Conservation (phyloP, 192 early-diverging fungal genomes). For the Gonapodya sp. region DNA sequence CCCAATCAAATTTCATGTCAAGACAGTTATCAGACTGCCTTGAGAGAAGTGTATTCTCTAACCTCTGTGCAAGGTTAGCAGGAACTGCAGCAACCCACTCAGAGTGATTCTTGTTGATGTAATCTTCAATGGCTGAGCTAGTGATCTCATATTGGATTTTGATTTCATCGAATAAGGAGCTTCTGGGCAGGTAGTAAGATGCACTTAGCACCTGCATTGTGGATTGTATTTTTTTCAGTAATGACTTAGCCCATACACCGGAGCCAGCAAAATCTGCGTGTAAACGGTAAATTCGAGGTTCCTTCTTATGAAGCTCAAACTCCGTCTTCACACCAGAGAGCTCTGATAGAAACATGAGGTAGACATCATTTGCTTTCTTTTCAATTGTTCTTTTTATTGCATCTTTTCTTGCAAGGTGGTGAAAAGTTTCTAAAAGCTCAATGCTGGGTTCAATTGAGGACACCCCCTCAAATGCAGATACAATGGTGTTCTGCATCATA, state of each 20-base stretch:
- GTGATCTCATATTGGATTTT: slow-evolving; percentile 44
- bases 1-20: slow-evolving; percentile 49
- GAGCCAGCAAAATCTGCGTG: slow-evolving; percentile 52
- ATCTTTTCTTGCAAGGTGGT: slow-evolving; percentile 49
- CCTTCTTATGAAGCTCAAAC: slow-evolving; percentile 48
- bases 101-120: slow-evolving; percentile 39
- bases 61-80: slow-evolving; percentile 24
- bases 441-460: slow-evolving; percentile 41
- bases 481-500: slow-evolving; percentile 56
- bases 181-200: slow-evolving; percentile 47
- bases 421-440: slow-evolving; percentile 54
- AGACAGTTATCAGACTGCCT: slow-evolving; percentile 27
- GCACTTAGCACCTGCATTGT: slow-evolving; percentile 29
- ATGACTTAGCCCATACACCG: slow-evolving; percentile 46
- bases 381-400: slow-evolving; percentile 57
- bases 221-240: slow-evolving; percentile 35
- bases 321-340: slow-evolving; percentile 49
- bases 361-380: slow-evolving; percentile 53
- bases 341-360: slow-evolving; percentile 40
- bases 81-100: slow-evolving; percentile 36
- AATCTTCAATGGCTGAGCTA: slow-evolving; percentile 44
- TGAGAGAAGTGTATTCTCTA: slow-evolving; percentile 40
- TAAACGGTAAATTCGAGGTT: slow-evolving; percentile 38
- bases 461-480: slow-evolving; percentile 45
- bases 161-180: slow-evolving; percentile 38